Conservation (phyloP, 108 stramenopile genomes). For the Cylindrotheca fusiformis region DNA sequence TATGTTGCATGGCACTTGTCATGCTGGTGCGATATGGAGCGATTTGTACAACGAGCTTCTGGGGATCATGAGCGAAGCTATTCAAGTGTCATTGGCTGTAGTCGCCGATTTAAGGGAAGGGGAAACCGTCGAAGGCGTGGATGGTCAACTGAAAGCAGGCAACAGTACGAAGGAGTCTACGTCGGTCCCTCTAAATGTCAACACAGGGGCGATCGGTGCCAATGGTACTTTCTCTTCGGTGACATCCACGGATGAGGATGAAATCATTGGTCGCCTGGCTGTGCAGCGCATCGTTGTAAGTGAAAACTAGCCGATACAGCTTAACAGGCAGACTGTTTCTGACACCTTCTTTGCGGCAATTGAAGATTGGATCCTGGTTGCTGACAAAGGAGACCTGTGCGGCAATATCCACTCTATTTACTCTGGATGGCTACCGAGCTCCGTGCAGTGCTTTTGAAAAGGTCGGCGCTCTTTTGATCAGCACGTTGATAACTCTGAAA, state of each 20-base stretch:
- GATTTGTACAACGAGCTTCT: conserved; percentile 23
- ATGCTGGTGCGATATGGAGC: neutral
- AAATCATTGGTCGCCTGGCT: conserved; percentile 25
- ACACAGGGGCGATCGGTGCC: conserved; percentile 69
- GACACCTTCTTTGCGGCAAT: neutral
- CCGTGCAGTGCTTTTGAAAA: conserved; percentile 12
- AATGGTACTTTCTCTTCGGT: conserved; percentile 58
- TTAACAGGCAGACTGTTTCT: neutral
- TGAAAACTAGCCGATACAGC: no score
- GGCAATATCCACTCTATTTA: conserved; percentile 22
- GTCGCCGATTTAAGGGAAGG: conserved; percentile 58
- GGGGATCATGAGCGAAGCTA: conserved; percentile 29
- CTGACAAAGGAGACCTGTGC: conserved; percentile 62
- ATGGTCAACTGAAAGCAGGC: conserved; percentile 18
- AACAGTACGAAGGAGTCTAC: conserved; percentile 1
- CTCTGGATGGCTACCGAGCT: conserved; percentile 7
- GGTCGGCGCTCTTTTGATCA: conserved; percentile 43
- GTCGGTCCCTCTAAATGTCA: conserved; percentile 49
- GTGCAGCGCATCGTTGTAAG: conserved; percentile 55
- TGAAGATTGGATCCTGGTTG: conserved; percentile 60
- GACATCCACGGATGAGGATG: conserved; percentile 19
- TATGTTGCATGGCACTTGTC: conserved; percentile 2
- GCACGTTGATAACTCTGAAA: conserved; percentile 57
- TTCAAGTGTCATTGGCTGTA: conserved; percentile 51
- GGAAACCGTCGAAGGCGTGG: conserved; percentile 41